Evolutionary conservation across 23 red algal genomes (phyloP), one percentile per base, ranked within the genome.

Genomic region (Chondrus crispus): DNA sequence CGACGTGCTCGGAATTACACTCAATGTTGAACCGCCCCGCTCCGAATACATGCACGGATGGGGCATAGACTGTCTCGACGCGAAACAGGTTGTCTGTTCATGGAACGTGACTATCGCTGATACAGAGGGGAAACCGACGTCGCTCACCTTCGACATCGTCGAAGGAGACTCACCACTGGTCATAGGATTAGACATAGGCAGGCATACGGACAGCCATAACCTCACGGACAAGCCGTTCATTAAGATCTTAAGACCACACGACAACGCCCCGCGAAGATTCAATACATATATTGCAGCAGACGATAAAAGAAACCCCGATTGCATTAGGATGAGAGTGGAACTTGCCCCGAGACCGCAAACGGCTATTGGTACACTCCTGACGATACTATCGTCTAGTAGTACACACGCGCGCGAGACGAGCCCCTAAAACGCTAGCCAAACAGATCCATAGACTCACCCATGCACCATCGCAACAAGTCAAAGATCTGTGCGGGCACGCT

Each of bases 351-450:
- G 60, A 7, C 60, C 60, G 0, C 9, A 32, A 66, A 66, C 7
- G 18, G 26, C 26, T n/a, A 12, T 66, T 12, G 26, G 35, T 6
- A 66, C 26, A 22, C 60, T 66, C 7, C 60, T 66, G 8, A 32
- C 60, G 18, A 66, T 32, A 6, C 8, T 32, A 66, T 19, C 35
- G 8, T 66, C 60, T n/a, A n/a, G n/a, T n/a, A n/a, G n/a, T n/a
- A n/a, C n/a, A n/a, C 7, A 8, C 26, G 5, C 7, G 26, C 5
- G 60, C 60, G 1, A 66, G 60, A n/a, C 0, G 60, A 6, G 60
- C 26, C 26, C 83, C 83, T 16, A 87, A 69, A 6, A 72, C 63
- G 7, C 49, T 87, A 49, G 83, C 83, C 8, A 72, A 87, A 40
- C 11, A 63, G 35, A 8, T 87, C 16, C 83, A 87, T 53, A 24